These are phyloP conservation scores for Coniosporium apollinis DNA, from an alignment of 495 filamentous ascomycete species.

Conservation along the genomic window DNA sequence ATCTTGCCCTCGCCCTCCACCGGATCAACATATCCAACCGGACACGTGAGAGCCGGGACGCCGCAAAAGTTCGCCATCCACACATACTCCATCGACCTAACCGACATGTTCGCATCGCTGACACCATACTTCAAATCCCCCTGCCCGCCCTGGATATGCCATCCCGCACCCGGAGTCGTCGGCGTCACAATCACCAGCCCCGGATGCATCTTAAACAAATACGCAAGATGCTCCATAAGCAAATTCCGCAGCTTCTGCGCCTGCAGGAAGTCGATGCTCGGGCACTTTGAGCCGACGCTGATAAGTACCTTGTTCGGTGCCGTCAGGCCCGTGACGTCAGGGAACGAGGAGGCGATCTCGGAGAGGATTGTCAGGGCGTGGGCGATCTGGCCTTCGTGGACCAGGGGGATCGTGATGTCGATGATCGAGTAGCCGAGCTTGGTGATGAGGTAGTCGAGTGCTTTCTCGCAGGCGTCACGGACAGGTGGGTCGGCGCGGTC, in stretches of 20 bases:
- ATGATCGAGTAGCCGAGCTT: constrained; percentile 47
- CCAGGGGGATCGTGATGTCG: constrained; percentile 57
- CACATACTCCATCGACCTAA: constrained; percentile 75
- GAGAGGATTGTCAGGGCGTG: constrained; percentile 66
- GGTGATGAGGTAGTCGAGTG: constrained; percentile 42
- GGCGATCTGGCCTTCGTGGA: constrained; percentile 57
- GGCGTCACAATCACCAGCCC: constrained; percentile 68
- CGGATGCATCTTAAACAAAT: constrained; percentile 53
- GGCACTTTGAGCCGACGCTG: constrained; percentile 42
- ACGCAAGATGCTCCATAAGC: constrained; percentile 68
- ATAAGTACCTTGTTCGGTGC: constrained; percentile 61
- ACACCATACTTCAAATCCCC: constrained; percentile 47
- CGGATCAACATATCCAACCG: constrained; percentile 50
- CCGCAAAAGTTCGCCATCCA: constrained; percentile 78
- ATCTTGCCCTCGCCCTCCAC: constrained; percentile 34
- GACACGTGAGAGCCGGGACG: constrained; percentile 60
- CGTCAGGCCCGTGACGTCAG: constrained; percentile 34
- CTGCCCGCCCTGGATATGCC: constrained; percentile 37
- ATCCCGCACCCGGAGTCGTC: constrained; percentile 61
- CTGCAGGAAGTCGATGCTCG: constrained; percentile 50
- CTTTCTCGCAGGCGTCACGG: constrained; percentile 36
- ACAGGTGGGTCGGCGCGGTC: constrained; percentile 48
- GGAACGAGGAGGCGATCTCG: constrained; percentile 21
- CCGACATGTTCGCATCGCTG: constrained; percentile 50
- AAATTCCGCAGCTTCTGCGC: constrained; percentile 59